Base-by-base conservation (phyloP, 139 green algal species). In the Tetradesmus obliquus region DNA sequence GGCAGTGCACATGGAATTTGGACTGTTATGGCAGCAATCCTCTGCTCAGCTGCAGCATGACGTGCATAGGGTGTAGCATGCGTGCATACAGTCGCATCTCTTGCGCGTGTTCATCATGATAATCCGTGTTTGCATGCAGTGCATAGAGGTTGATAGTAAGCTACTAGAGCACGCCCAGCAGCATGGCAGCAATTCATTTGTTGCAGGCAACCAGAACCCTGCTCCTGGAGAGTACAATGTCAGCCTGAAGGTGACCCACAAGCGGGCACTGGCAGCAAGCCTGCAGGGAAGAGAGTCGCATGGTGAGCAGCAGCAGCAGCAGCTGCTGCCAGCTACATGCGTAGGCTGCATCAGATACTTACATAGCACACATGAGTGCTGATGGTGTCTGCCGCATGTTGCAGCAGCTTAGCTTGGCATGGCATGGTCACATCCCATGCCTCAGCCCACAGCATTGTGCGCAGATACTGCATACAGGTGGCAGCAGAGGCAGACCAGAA, bases 191-290 rank as follows among this genome's bases (percentile, higher is more conserved):
- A 71, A 10, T 71, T 71, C 2, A 45, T n/a, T 3, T 55, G 81
- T 55, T 66, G 20, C 86, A 90, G 86, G 86, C 57, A 90, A 90
- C 71, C 5, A 83, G n/a, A 90, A 90, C 9, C 87, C 87, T 32
- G 72, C 54, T 12, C 72, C 87, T 60, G 74, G 74, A 1, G 87
- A 91, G 20, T 91, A 91, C 57, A 86, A 91, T 76, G 55, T 82
- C 53, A 72, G 53, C 71, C 8, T 90, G 53, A 82, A 80, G 62
- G 69, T 66, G 1, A 90, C 86, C 3, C 86, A 90, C 69, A 82
- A 79, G 58, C 32, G 84, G 10, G 51, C 51, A 10, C 17, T 24
- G 13, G 17, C 80, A 85, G 80, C 80, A n/a, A 85, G 51, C 51
- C 5, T 85, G 51, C 85, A 54, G 6, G 66, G 66, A 66, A 82